Base-by-base conservation (phyloP, 371 early-diverging fungal species). In the Basidiobolus meristosporus region DNA sequence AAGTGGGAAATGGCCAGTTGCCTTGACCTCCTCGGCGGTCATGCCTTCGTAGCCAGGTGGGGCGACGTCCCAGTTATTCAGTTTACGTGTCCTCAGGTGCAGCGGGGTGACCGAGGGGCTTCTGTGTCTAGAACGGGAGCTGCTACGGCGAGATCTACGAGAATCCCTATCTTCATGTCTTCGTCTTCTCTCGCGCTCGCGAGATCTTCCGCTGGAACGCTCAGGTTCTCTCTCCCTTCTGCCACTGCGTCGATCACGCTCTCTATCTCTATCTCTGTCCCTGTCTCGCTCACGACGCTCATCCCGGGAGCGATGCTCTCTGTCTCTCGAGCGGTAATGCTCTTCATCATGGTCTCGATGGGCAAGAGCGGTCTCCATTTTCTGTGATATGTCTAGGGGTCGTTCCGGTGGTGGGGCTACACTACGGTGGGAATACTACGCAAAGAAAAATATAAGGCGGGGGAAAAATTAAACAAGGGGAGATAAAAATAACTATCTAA, bases 41-140 rank as follows among this genome's bases (percentile, higher is more conserved):
- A 91, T 69, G 38, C 70, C 73, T 52, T 96, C 93, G 57, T 77
- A 92, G 17, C 93, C 95, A 14, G 74, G 70, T 31, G 96, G 96
- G 1, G 88, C 69, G 43, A 82, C 63, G 59, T 97, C 97, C 97
- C 97, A 97, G 51, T 79, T 72, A 41, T 76, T 68, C 26, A 92
- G 65, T 56, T 82, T 86, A 28, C 82, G 63, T 19, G 57, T 62
- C 39, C 90, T 59, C 51, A 77, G 64, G 51, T 90, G 80, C 23
- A 96, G 57, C 9, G 90, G 90, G 21, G 71, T 61, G 42, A 66
- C 70, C 53, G 55, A 60, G 12, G 58, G 59, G 38, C 56, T 56
- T 26, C 26, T 26, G 26, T 26, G 26, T 26, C 26, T 26, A 26
- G 26, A 26, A 3, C 26, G 3, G 9, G 26, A 26, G 17, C 32